Conservation (phyloP, 2,329 filamentous ascomycete genomes). For the Trichoderma sp. region DNA sequence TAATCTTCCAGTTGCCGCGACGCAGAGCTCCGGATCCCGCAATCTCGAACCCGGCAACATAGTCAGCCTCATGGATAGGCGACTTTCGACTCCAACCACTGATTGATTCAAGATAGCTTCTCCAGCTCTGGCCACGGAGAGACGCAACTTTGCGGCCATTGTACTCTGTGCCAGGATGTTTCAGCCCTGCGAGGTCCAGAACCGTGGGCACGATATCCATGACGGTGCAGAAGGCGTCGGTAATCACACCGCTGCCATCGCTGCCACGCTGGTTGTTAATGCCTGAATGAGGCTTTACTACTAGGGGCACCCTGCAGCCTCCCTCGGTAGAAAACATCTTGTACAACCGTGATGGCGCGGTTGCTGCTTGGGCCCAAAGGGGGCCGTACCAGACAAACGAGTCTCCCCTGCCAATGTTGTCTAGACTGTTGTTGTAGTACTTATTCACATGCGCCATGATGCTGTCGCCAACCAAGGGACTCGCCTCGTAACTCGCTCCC, state of each 20-base stretch:
- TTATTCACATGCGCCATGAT: slow-evolving; percentile 56
- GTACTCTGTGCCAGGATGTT: slow-evolving; percentile 10
- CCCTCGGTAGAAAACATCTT: slow-evolving; percentile 45
- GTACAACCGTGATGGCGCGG: slow-evolving; percentile 37
- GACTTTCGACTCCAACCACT: slow-evolving; percentile 11
- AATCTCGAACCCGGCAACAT: slow-evolving; percentile 12
- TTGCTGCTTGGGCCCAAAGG: slow-evolving; percentile 48
- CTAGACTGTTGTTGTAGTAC: slow-evolving; percentile 43
- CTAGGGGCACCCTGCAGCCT: slow-evolving; percentile 50
- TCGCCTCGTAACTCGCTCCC: slow-evolving; percentile 57
- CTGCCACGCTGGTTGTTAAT: not conserved
- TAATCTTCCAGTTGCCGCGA: slow-evolving; percentile 14
- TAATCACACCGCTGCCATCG: not conserved
- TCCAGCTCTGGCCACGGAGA: slow-evolving; percentile 17
- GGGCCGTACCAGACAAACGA: slow-evolving; percentile 62
- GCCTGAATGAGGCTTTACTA: slow-evolving; percentile 6
- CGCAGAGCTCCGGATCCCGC: slow-evolving; percentile 13
- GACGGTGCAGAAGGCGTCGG: slow-evolving; percentile 9
- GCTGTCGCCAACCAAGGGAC: slow-evolving; percentile 53
- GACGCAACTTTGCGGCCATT: slow-evolving; percentile 11
- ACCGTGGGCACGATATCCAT: slow-evolving; percentile 14
- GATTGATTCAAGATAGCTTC: not conserved
- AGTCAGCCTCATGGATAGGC: not conserved
- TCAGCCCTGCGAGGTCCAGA: slow-evolving; percentile 10
- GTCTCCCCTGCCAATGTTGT: slow-evolving; percentile 55